Conservation (phyloP, 148 eudicot species). For the Polygonum aviculare region DNA sequence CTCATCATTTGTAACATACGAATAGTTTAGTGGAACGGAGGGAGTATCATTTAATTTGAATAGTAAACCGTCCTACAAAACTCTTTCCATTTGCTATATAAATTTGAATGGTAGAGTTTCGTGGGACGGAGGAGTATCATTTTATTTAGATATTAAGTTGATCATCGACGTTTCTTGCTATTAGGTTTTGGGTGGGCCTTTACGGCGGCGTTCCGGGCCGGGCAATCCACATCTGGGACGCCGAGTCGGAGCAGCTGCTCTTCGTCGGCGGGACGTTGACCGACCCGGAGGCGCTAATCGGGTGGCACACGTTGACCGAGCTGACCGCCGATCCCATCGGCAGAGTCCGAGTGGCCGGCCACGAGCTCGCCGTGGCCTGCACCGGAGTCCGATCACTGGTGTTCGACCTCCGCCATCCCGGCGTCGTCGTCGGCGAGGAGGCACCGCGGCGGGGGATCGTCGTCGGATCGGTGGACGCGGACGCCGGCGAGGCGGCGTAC, state of each 20-base stretch:
- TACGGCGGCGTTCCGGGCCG: constrained; percentile 90
- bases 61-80: too few species aligned
- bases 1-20: not conserved
- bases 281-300: constrained; percentile 71
- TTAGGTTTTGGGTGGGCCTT: constrained; percentile 78
- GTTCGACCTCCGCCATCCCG: constrained; percentile 40
- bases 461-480: constrained; percentile 44
- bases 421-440: constrained; percentile 24
- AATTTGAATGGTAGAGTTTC: too few species aligned
- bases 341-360: constrained; percentile 42
- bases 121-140: too few species aligned
- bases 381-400: constrained; percentile 39
- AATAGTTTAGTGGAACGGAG: too few species aligned
- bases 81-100: too few species aligned
- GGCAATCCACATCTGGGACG: constrained; percentile 67
- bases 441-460: constrained; percentile 28
- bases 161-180: not conserved
- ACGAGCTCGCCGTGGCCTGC: constrained; percentile 56
- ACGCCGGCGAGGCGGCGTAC: constrained; percentile 14
- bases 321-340: constrained; percentile 42
- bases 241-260: constrained; percentile 49
- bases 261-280: constrained; percentile 61
- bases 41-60: too few species aligned
- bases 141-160: too few species aligned
- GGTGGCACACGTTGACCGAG: constrained; percentile 75